phyloP scores from a whole-genome alignment of 2,329 filamentous ascomycete genomes.

The Ceratocystis papillata region DNA sequence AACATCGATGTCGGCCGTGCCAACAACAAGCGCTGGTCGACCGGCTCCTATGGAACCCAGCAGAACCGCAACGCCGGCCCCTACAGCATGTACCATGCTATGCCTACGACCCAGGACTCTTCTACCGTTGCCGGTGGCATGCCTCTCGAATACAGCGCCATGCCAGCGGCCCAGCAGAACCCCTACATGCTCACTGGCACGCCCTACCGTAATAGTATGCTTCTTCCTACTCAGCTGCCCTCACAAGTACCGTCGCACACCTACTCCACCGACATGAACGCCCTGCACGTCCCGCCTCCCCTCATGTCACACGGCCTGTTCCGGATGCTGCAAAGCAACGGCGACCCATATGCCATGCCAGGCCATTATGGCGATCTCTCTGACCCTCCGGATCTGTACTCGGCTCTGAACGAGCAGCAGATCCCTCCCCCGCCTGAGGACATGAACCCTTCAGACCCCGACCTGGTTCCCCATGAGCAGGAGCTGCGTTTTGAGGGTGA shows the following conservation, averaged over 20 bases:
- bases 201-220: conserved; percentile 48
- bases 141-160: conserved; percentile 45
- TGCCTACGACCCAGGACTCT: conserved; percentile 45
- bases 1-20: conserved; percentile 50
- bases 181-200: conserved; percentile 46
- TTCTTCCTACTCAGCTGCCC: conserved; percentile 40
- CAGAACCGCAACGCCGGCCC: conserved; percentile 47
- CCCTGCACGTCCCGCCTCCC: conserved; percentile 44
- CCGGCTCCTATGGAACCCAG: conserved; percentile 55
- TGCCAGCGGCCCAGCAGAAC: conserved; percentile 46
- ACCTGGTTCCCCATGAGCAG: conserved; percentile 67
- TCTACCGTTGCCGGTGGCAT: conserved; percentile 38
- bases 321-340: conserved; percentile 64
- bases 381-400: conserved; percentile 66
- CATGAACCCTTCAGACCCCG: conserved; percentile 67
- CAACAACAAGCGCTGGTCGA: conserved; percentile 62
- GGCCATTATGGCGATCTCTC: conserved; percentile 63
- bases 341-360: conserved; percentile 54
- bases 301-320: conserved; percentile 62
- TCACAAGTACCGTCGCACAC: conserved; percentile 32
- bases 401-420: conserved; percentile 62
- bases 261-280: conserved; percentile 35
- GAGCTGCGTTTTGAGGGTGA: conserved; percentile 70
- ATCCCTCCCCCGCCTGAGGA: conserved; percentile 65
- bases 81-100: conserved; percentile 49